Evolutionary conservation across 1,139 yeast genomes (phyloP), one percentile per base, ranked within the genome.

Genomic region (Pichia sp.): DNA sequence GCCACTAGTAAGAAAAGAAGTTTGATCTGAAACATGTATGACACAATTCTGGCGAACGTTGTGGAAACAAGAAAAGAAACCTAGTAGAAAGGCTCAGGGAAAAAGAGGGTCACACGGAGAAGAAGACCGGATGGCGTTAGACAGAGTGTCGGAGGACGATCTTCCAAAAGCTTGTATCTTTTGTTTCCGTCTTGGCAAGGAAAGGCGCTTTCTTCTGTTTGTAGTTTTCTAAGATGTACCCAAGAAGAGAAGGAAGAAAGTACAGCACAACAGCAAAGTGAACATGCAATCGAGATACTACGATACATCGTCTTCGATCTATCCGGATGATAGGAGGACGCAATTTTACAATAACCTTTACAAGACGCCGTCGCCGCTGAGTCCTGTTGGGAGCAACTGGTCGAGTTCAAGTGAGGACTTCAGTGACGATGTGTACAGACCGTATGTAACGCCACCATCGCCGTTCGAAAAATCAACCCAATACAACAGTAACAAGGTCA

Each of bases 241-340:
- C 5, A 36, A 36, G 16, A 15, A 36, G 15, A 23, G 26, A 23
- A 23, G 26, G 26, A 23, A 23, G 26, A 23, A 26, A 23, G 26
- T 3, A 23, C 26, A 23, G 26, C 26, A 23, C 26, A n/a, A 36
- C 41, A 36, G 41, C n/a, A n/a, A 4, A n/a, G 16, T 15, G 32
- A 15, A 29, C n/a, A 47, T 47, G 50, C 41, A 15, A 8, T 47
- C 50, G 13, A 15, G 45, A 29, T 31, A n/a, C 32, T 42, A 36
- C 15, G 51, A 52, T 23, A 54, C 60, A 2, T 45, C 63, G 5
- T 63, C 66, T 2, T 62, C 65, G 13, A 47, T 60, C 8, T 62
- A 62, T 49, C 55, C 62, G 1, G 52, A 48, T 13, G 41, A 46
- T 31, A n/a, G 13, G 8, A 45, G n/a, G 36, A 36, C 34, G 6